Evolutionary conservation across 441 rosid genomes (phyloP).

Genomic region (Adansonia rubrostipa): DNA sequence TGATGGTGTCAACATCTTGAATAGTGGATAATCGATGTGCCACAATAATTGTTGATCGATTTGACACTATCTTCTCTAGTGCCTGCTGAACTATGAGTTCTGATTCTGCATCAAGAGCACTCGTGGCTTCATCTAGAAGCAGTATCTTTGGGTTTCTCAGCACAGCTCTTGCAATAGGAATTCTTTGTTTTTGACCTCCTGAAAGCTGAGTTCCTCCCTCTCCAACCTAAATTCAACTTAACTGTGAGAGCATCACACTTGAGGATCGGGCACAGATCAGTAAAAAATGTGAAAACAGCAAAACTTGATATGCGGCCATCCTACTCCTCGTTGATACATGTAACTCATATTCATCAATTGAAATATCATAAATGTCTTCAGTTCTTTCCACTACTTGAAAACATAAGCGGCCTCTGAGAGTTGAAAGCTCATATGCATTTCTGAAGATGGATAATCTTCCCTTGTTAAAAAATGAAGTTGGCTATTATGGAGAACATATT

Average conservation of each 20-base stretch:
- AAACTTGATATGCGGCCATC: not conserved
- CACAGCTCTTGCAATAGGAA: constrained; percentile 68
- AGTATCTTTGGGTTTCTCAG: constrained; percentile 61
- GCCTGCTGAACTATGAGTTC: constrained; percentile 78
- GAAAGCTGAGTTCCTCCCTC: constrained; percentile 93
- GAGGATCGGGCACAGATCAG: constrained; percentile 4
- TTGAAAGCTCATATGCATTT: not conserved
- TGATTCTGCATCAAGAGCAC: constrained; percentile 87
- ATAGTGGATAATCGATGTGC: constrained; percentile 80
- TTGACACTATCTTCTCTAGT: constrained; percentile 59
- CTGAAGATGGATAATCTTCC: not conserved
- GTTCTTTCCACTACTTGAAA: not conserved
- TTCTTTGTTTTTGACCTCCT: constrained; percentile 88
- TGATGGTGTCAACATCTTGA: constrained; percentile 64
- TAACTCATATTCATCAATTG: not conserved
- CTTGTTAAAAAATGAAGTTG: not conserved
- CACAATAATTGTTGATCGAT: constrained; percentile 68
- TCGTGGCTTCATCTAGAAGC: constrained; percentile 86
- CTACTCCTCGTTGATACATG: not conserved
- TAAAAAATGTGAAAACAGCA: not conserved
- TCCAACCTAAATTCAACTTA: constrained; percentile 60
- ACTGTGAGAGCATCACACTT: constrained; percentile 19
- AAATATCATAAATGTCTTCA: not conserved
- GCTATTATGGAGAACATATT: not conserved
- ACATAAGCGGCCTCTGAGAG: not conserved